Conservation (phyloP, 495 filamentous ascomycete species). For the Penicillium ucsense region DNA sequence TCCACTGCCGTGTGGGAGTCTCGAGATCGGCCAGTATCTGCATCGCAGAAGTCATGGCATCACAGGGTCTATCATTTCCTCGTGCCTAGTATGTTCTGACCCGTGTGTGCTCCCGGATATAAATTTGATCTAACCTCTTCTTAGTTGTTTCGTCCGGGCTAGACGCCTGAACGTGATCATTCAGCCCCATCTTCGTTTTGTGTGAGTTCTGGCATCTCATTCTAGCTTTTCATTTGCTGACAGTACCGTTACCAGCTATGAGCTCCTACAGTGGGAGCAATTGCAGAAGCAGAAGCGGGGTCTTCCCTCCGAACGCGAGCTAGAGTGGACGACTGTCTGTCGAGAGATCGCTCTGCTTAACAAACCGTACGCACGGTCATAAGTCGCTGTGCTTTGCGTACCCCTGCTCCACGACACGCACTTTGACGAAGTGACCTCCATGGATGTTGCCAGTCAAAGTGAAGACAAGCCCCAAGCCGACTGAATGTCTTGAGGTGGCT, state of each 20-base stretch:
- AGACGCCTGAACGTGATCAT: constrained; percentile 73
- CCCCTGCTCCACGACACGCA: constrained; percentile 1
- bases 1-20: constrained; percentile 94
- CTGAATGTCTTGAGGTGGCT: no score
- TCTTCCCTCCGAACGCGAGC: constrained; percentile 53
- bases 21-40: constrained; percentile 94
- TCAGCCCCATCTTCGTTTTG: constrained; percentile 59
- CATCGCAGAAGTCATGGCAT: constrained; percentile 93
- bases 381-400: no score
- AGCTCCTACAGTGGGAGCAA: constrained; percentile 93
- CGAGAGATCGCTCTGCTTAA: constrained; percentile 94
- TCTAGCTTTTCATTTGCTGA: constrained; percentile 8
- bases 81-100: constrained; percentile 62
- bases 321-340: constrained; percentile 85
- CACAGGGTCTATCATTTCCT: constrained; percentile 70
- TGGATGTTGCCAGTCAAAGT: no score
- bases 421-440: no score
- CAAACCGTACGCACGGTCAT: constrained; percentile 62
- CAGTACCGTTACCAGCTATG: constrained; percentile 22
- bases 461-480: no score
- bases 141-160: constrained; percentile 82
- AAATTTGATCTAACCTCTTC: constrained; percentile 5
- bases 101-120: not conserved
- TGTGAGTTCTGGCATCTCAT: constrained; percentile 26
- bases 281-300: constrained; percentile 33